These are phyloP conservation scores for Pyrus bretschneideri DNA, from an alignment of 306 rosid genomes.

Conservation along the genomic window DNA sequence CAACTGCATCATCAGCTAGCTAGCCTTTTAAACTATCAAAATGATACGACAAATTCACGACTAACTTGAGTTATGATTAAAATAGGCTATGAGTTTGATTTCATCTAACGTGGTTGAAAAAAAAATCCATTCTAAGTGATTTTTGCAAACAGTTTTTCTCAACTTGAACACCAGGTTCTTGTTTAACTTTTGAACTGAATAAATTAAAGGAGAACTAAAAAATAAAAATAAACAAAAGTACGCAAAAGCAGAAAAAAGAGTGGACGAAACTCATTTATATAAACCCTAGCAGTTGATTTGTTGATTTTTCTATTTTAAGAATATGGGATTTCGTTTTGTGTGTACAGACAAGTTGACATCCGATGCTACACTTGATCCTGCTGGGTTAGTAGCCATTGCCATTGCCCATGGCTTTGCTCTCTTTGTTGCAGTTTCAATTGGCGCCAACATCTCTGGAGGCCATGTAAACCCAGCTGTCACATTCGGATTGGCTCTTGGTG, in stretches of 20 bases:
- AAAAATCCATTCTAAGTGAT: not conserved
- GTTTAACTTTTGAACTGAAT: too few species aligned
- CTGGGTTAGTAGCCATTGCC: constrained; percentile 71
- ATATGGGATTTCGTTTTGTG: not conserved
- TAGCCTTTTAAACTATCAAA: not conserved
- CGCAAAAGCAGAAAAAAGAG: too few species aligned
- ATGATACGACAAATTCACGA: not conserved
- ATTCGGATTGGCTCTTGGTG: constrained; percentile 88
- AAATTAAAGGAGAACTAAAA: too few species aligned
- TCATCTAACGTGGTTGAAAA: not conserved
- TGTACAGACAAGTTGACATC: constrained; percentile 63
- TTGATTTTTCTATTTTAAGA: not conserved
- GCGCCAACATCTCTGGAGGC: constrained; percentile 89
- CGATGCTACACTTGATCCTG: constrained; percentile 75
- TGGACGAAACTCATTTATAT: not conserved
- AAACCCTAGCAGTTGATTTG: not conserved
- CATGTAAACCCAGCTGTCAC: constrained; percentile 97
- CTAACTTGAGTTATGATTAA: not conserved
- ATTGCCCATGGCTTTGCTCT: constrained; percentile 83
- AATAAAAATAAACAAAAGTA: too few species aligned
- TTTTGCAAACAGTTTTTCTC: not conserved
- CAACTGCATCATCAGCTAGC: not conserved
- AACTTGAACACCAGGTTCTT: not conserved
- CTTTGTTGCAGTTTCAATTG: constrained; percentile 76
- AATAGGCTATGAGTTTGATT: not conserved